A percentile compares a stretch with the other conserved stretches of the same genome.
These are phyloP conservation scores for Salix udensis DNA, from an alignment of 345 rosid species.

Conservation along the genomic window DNA sequence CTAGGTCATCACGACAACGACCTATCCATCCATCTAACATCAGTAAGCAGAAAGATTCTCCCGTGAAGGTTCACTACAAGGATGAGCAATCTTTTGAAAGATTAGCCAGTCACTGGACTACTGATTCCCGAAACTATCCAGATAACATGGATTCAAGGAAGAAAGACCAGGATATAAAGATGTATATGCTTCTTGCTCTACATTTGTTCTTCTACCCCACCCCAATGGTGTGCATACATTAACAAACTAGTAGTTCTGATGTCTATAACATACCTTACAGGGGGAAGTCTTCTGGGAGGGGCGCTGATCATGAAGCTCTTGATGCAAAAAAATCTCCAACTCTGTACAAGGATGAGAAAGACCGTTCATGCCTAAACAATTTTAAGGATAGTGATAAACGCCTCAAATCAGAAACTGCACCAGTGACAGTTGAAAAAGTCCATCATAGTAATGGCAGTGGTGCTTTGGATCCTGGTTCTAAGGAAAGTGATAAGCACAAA, in stretches of 20 bases:
- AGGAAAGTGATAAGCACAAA: conserved; percentile 42
- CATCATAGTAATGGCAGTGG: conserved; percentile 39
- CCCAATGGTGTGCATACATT: background rate
- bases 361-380: conserved; percentile 20
- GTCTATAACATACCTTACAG: conserved; percentile 40
- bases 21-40: conserved; percentile 31
- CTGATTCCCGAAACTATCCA: conserved; percentile 22
- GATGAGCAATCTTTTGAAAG: conserved; percentile 29
- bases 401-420: conserved; percentile 25
- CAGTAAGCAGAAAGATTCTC: conserved; percentile 36
- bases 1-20: conserved; percentile 29
- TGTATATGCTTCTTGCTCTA: conserved; percentile 31
- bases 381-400: conserved; percentile 30
- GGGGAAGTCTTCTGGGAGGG: conserved; percentile 42
- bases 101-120: conserved; percentile 15
- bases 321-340: conserved; percentile 43
- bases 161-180: conserved; percentile 41
- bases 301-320: conserved; percentile 25
- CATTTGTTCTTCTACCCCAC: conserved; percentile 1
- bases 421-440: conserved; percentile 35
- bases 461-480: conserved; percentile 46
- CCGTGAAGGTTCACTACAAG: conserved; percentile 20
- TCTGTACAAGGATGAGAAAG: conserved; percentile 34
- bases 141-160: conserved; percentile 27
- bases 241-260: conserved; percentile 7